phyloP scores from a whole-genome alignment of 2,329 filamentous ascomycete species.

The Aspergillus alliaceus region DNA sequence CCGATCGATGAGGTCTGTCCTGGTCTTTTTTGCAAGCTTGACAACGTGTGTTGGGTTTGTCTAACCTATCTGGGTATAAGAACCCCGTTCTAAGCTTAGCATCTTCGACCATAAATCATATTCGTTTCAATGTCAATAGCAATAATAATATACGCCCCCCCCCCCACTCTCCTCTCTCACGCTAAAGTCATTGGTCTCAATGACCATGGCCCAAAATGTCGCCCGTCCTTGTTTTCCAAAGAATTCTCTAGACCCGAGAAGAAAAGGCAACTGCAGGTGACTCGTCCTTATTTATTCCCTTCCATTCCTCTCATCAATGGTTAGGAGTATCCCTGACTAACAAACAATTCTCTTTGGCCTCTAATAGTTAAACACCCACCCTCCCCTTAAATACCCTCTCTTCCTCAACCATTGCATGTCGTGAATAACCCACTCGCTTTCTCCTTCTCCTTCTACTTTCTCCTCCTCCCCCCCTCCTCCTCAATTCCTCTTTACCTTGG shows the following conservation, averaged over 20 bases:
- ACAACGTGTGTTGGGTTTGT: background rate
- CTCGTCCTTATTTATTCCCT: background rate
- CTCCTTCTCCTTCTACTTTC: background rate
- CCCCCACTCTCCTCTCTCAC: too few species aligned
- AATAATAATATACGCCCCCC: background rate
- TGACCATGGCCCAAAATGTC: background rate
- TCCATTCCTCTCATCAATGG: background rate
- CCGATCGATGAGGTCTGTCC: background rate
- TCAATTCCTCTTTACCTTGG: background rate
- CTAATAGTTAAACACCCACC: too few species aligned
- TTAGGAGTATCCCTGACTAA: conserved; percentile 1
- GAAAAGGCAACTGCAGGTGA: background rate
- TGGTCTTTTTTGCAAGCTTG: background rate
- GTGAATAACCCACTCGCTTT: background rate
- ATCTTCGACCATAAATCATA: background rate
- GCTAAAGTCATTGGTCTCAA: background rate
- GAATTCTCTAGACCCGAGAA: background rate
- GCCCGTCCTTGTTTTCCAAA: background rate
- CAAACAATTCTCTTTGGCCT: background rate
- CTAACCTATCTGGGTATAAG: background rate
- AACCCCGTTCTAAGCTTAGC: background rate
- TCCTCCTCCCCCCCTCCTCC: too few species aligned
- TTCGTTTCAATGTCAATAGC: background rate
- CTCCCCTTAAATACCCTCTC: background rate
- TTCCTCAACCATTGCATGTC: background rate